Evolutionary conservation across 2,329 filamentous ascomycete species (phyloP).

Genomic region (Aspergillus clavatus): DNA sequence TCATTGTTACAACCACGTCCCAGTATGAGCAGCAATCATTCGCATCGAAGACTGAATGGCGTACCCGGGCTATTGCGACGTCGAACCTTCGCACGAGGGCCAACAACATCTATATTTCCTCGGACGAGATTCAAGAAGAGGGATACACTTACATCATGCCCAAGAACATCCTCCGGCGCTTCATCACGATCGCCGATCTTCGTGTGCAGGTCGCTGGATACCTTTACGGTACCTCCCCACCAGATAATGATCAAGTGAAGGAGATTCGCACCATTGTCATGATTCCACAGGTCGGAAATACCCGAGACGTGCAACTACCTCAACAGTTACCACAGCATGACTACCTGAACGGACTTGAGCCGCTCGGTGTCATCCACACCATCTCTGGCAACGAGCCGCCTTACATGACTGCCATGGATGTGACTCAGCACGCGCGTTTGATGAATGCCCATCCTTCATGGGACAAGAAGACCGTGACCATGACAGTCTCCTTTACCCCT

Average conservation of each 20-base stretch:
- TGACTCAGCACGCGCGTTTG: slow-evolving; percentile 86
- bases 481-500: slow-evolving; percentile 93
- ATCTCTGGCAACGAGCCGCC: slow-evolving; percentile 89
- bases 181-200: slow-evolving; percentile 95
- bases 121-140: slow-evolving; percentile 85
- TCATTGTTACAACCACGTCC: slow-evolving; percentile 96
- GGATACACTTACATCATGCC: slow-evolving; percentile 97
- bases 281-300: slow-evolving; percentile 92
- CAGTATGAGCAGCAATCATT: slow-evolving; percentile 98
- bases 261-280: slow-evolving; percentile 96
- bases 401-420: slow-evolving; percentile 93
- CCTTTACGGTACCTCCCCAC: slow-evolving; percentile 85
- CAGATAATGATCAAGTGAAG: slow-evolving; percentile 94
- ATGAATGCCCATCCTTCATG: slow-evolving; percentile 76
- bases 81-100: slow-evolving; percentile 88
- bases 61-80: slow-evolving; percentile 91
- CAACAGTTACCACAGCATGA: slow-evolving; percentile 89
- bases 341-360: slow-evolving; percentile 79
- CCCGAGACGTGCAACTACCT: slow-evolving; percentile 85
- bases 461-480: slow-evolving; percentile 89
- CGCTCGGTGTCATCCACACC: slow-evolving; percentile 91
- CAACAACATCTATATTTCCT: slow-evolving; percentile 98
- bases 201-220: slow-evolving; percentile 96
- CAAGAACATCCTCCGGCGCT: slow-evolving; percentile 96
- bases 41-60: slow-evolving; percentile 98